Base-by-base conservation (phyloP, 441 rosid genomes). In the Omphalea diandra region DNA sequence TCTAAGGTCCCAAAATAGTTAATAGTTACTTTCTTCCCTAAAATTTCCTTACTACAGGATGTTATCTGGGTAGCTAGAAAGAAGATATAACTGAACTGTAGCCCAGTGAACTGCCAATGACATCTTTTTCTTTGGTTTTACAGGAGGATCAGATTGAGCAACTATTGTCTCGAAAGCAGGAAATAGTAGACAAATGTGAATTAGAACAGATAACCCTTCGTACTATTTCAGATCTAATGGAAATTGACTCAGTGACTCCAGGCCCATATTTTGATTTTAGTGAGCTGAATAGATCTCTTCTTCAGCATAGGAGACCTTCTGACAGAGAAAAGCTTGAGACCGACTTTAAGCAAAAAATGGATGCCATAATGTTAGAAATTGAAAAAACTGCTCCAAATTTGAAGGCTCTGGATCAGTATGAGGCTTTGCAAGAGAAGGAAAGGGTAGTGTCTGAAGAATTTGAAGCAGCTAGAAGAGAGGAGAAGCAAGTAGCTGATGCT, bases 341-440 rank as follows among this genome's bases (percentile, higher is more conserved):
- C 9, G 96, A 96, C 68, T 93, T 90, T 75, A 88, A 83, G 76
- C 91, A 88, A 73, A 93, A 88, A 77, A 86, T 93, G 76, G 97
- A 93, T 77, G 82, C 85, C 32, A 61, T 90, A 57, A 65, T 75
- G 55, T 82, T 89, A 43, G 97, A 91, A 78, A 88, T 96, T 70
- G 97, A 96, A 77, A 91, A 81, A 82, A 91, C 94, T 44, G 97
- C 98, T 71, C 99, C 98, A 32, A 91, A 93, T 82, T 74, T 96
- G 86, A 96, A 91, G 89, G 97, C 99, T 27, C 79, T 96, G 80
- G 97, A 91, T 69, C 99, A 90, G 74, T 96, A 96, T 63, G 94
- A 90, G 83, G 93, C 89, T 73, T 80, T 96, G 73, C 85, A 74
- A 79, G 97, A 86, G 77, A 96, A 84, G 83, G 99, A 96, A 88